A percentile compares a stretch with the other conserved stretches of the same genome.
phyloP scores from a whole-genome alignment of 345 rosid species.

The Citropsis articulata region DNA sequence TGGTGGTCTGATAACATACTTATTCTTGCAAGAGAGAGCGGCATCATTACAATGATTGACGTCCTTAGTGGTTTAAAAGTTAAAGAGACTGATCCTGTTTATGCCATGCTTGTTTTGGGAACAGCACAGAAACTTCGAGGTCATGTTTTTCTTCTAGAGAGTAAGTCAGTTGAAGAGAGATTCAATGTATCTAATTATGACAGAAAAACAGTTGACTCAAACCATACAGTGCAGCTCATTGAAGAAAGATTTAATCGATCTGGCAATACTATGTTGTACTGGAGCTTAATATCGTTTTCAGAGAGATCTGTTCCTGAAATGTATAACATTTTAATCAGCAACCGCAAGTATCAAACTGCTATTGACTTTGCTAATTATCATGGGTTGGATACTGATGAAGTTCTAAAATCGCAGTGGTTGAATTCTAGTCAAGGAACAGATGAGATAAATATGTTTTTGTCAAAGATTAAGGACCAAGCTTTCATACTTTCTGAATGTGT shows the following conservation, averaged over 20 bases:
- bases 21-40: constrained; percentile 54
- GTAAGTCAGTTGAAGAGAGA: constrained; percentile 33
- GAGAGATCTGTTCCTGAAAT: constrained; percentile 81
- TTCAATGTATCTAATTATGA: constrained; percentile 28
- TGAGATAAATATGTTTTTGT: constrained; percentile 57
- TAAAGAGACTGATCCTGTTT: constrained; percentile 48
- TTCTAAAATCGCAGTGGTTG: constrained; percentile 81
- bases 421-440: constrained; percentile 53
- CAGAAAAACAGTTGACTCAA: constrained; percentile 34
- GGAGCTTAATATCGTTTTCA: constrained; percentile 76
- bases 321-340: constrained; percentile 65
- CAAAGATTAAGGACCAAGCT: constrained; percentile 63
- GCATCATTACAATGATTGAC: constrained; percentile 56
- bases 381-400: constrained; percentile 80
- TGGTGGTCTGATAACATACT: constrained; percentile 92
- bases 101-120: constrained; percentile 66
- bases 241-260: constrained; percentile 34
- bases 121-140: constrained; percentile 54
- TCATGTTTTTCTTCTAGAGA: constrained; percentile 64
- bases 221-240: constrained; percentile 23
- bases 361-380: constrained; percentile 70
- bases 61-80: constrained; percentile 45
- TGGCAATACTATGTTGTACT: constrained; percentile 39
- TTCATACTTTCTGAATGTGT: constrained; percentile 78
- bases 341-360: constrained; percentile 62